Evolutionary conservation across 306 rosid species (phyloP), one percentile per base, ranked within the genome.

Genomic region (Glycine tomentella): DNA sequence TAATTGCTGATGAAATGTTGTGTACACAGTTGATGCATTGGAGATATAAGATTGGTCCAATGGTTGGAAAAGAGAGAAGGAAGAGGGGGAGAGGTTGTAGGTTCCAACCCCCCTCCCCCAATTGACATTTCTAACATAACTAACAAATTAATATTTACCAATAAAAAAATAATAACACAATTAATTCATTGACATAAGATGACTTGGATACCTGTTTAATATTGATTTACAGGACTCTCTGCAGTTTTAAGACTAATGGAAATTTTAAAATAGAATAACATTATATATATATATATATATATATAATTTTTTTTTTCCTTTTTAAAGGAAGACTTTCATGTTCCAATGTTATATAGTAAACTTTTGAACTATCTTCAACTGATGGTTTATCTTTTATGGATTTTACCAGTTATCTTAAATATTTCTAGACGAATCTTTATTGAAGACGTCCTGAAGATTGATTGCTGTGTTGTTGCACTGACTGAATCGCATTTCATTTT

Each of bases 161-260:
- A 20, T 20, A 20, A 20, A 20, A 20, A 20, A 20, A 0, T 20
- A 20, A 20, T 0, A 20, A 58, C 20, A 8, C 48, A 13, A 7
- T 42, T 70, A 61, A 70, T 61, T 82, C 51, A 49, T 68, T 44
- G n/a, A 17, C 58, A 44, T 68, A n/a, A n/a, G n/a, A 42, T 53
- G 46, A 59, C 4, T 58, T 52, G 20, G 9, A 61, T 15, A n/a
- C 62, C 38, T 9, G 48, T 40, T 70, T 82, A 68, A 51, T 68
- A 17, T 75, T 75, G 59, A 73, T 25, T 64, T 48, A 11, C 8
- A 10, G 15, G 7, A 34, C 8, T 13, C 72, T 20, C 20, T 20
- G 20, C 40, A 44, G 49, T 52, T 56, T 56, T 33, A 13, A 55
- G 36, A 46, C 16, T 5, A 38, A 14, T 25, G 2, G 20, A 25